Evolutionary conservation across 768 basidiomycete species (phyloP).

Genomic region (Mycena belliarum): DNA sequence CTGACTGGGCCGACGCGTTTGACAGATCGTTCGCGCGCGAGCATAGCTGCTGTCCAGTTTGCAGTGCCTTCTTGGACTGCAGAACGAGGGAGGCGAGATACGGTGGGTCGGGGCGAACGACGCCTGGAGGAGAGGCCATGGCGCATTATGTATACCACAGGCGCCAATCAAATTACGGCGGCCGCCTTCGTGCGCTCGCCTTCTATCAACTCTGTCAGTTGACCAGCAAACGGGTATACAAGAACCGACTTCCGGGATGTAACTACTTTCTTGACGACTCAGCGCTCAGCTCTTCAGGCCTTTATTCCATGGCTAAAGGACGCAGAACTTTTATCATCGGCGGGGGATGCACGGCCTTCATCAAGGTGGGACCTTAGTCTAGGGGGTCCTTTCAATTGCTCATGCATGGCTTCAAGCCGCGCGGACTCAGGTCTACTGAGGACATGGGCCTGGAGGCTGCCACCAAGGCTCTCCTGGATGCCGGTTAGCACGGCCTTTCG

Average conservation of each 20-base stretch:
- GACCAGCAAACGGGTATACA: neutral
- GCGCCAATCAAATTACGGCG: neutral
- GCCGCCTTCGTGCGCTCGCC: neutral
- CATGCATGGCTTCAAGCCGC: slow-evolving; percentile 48
- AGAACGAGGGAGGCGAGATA: slow-evolving; percentile 75
- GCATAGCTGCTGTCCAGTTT: slow-evolving; percentile 77
- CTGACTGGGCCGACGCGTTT: slow-evolving; percentile 64
- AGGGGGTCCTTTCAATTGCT: neutral
- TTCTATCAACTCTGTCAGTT: neutral
- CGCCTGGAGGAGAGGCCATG: slow-evolving; percentile 21
- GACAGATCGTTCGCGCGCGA: slow-evolving; percentile 62
- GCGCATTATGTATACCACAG: neutral
- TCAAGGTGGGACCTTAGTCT: slow-evolving; percentile 51
- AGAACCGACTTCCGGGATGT: neutral
- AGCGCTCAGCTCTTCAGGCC: neutral
- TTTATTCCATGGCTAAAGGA: slow-evolving; percentile 26
- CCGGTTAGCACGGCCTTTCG: no score
- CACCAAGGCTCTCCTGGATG: slow-evolving; percentile 85
- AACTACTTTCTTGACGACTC: neutral
- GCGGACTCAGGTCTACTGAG: slow-evolving; percentile 64
- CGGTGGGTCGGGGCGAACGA: slow-evolving; percentile 44
- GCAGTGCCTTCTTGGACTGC: slow-evolving; percentile 81
- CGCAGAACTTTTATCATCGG: slow-evolving; percentile 67
- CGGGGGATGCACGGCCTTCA: slow-evolving; percentile 75
- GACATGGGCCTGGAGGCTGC: slow-evolving; percentile 89